phyloP scores from a whole-genome alignment of 1,284 basidiomycete genomes.

The Phenoliferia sp. region DNA sequence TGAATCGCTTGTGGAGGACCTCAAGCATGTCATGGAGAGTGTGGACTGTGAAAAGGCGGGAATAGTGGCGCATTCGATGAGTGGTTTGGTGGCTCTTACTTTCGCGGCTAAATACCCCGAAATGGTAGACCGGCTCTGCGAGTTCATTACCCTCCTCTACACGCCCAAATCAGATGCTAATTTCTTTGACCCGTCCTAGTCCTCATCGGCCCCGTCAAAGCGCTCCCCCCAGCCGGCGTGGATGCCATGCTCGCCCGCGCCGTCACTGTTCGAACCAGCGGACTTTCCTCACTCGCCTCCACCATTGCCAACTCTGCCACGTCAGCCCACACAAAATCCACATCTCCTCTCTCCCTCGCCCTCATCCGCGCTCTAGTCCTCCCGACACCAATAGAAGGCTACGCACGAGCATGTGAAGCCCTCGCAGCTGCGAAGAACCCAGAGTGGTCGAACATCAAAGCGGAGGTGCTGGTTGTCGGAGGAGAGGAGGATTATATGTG shows the following conservation, averaged over 20 bases:
- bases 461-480: constrained; percentile 18
- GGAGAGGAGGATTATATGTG: constrained; percentile 24
- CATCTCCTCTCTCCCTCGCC: constrained; percentile 15
- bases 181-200: constrained; percentile 25
- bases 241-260: constrained; percentile 19
- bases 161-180: too few species aligned
- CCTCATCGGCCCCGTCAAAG: constrained; percentile 29
- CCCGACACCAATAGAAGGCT: constrained; percentile 9
- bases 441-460: constrained; percentile 20
- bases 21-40: constrained; percentile 14
- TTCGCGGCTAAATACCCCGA: constrained; percentile 26
- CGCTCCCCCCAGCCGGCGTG: constrained; percentile 4
- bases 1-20: constrained; percentile 19
- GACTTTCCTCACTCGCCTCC: constrained; percentile 18
- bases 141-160: neutral
- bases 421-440: constrained; percentile 20
- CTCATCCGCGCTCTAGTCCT: constrained; percentile 24
- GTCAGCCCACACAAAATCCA: constrained; percentile 16
- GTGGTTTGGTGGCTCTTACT: constrained; percentile 21
- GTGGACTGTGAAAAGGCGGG: constrained; percentile 4
- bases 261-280: constrained; percentile 9
- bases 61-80: constrained; percentile 26
- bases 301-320: constrained; percentile 20
- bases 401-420: constrained; percentile 28
- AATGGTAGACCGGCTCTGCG: constrained; percentile 23